phyloP scores from a whole-genome alignment of 1,284 basidiomycete species.

The Coriolopsis trogii region DNA sequence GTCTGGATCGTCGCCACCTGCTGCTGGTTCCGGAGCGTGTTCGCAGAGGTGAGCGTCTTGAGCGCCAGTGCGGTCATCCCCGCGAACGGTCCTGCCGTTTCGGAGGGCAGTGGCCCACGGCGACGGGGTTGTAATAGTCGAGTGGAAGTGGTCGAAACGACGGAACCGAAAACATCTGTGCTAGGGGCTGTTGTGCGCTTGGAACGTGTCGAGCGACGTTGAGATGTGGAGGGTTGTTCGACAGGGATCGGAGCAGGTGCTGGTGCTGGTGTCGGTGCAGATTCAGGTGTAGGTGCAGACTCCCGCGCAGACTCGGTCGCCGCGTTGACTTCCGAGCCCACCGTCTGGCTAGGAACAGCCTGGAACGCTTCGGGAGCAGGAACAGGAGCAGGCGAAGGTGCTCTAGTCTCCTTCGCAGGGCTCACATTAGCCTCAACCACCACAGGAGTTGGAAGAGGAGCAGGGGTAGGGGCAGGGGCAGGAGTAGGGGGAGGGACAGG shows the following conservation, averaged over 20 bases:
- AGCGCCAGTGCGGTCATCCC: constrained; percentile 69
- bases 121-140: constrained; percentile 42
- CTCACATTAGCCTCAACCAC: too few relatives aligned
- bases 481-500: too few relatives aligned
- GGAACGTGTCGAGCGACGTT: constrained; percentile 52
- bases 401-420: too few relatives aligned
- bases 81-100: constrained; percentile 48
- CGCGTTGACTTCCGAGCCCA: too few relatives aligned
- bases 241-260: background rate
- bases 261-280: background rate
- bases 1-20: constrained; percentile 62
- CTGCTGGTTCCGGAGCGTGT: constrained; percentile 71
- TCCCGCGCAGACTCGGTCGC: too few relatives aligned
- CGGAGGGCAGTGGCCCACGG: constrained; percentile 36
- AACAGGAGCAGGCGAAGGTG: background rate
- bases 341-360: too few relatives aligned
- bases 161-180: constrained; percentile 41
- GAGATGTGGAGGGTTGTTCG: background rate
- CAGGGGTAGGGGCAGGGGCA: too few relatives aligned
- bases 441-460: too few relatives aligned
- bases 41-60: constrained; percentile 67
- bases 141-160: constrained; percentile 25
- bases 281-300: background rate
- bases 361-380: background rate
- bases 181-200: constrained; percentile 47